These are phyloP conservation scores for Suillus tomentosus DNA, from an alignment of 768 basidiomycete genomes.

Conservation along the genomic window DNA sequence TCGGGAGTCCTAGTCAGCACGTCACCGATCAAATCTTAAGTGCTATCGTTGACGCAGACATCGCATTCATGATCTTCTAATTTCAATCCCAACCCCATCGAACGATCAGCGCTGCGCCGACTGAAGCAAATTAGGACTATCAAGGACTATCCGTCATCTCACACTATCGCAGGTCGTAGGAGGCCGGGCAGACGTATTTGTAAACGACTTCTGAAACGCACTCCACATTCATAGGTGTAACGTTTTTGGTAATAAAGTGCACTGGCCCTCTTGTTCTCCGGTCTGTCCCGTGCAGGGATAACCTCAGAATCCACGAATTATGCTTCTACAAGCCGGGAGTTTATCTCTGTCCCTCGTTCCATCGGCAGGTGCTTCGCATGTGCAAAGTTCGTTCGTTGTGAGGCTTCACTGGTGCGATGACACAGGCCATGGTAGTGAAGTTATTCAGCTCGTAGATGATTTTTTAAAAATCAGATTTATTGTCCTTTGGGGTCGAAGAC, in stretches of 20 bases:
- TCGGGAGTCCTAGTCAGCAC: background rate
- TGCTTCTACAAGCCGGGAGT: background rate
- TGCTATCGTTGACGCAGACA: background rate
- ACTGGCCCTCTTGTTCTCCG: background rate
- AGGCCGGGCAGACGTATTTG: background rate
- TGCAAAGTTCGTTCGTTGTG: background rate
- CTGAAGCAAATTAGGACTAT: background rate
- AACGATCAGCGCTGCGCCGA: background rate
- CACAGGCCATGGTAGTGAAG: background rate
- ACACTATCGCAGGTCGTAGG: background rate
- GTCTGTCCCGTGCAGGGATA: background rate
- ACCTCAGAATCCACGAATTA: background rate
- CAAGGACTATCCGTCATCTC: too few species aligned
- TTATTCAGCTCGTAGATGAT: background rate
- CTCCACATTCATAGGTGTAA: background rate
- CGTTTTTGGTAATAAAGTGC: background rate
- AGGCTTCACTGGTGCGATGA: background rate
- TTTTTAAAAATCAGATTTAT: too few species aligned
- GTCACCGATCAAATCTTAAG: background rate
- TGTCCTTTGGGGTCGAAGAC: too few species aligned
- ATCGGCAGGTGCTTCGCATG: background rate
- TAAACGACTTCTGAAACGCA: background rate
- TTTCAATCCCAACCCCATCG: background rate
- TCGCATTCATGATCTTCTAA: background rate
- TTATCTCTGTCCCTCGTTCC: background rate